phyloP scores from a whole-genome alignment of 176 grass and related monocot species.

The Bonia amplexicaulis region DNA sequence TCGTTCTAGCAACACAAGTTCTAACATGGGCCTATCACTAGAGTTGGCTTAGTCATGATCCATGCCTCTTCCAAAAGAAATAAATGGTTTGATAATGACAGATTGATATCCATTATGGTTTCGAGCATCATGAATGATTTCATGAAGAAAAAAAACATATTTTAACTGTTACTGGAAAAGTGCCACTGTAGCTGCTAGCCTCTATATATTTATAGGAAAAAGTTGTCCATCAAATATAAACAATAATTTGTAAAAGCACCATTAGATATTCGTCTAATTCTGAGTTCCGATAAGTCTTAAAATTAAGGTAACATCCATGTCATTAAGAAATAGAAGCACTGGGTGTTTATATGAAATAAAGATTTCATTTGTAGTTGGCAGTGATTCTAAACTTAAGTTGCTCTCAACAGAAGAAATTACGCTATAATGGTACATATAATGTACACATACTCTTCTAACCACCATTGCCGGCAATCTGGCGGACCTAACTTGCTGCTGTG shows the following conservation, averaged over 20 bases:
- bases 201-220: not conserved
- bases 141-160: not conserved
- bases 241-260: not conserved
- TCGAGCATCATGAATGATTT: not conserved
- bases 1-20: not conserved
- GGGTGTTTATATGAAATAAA: not conserved
- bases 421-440: not conserved
- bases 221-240: not conserved
- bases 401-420: not conserved
- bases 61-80: not conserved
- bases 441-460: slow-evolving; percentile 70
- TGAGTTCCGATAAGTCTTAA: not conserved
- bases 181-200: not conserved
- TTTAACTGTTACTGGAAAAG: not conserved
- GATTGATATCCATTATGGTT: not conserved
- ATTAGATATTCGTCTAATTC: not conserved
- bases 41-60: not conserved
- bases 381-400: not conserved
- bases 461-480: slow-evolving; percentile 40
- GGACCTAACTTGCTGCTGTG: slow-evolving; percentile 84
- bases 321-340: slow-evolving; percentile 2
- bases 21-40: not conserved
- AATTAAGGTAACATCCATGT: not conserved
- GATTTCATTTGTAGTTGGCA: not conserved
- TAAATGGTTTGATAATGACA: slow-evolving; percentile 5